Base-by-base conservation (phyloP, 352 stramenopile species). In the Globisporangium uncinulatum region DNA sequence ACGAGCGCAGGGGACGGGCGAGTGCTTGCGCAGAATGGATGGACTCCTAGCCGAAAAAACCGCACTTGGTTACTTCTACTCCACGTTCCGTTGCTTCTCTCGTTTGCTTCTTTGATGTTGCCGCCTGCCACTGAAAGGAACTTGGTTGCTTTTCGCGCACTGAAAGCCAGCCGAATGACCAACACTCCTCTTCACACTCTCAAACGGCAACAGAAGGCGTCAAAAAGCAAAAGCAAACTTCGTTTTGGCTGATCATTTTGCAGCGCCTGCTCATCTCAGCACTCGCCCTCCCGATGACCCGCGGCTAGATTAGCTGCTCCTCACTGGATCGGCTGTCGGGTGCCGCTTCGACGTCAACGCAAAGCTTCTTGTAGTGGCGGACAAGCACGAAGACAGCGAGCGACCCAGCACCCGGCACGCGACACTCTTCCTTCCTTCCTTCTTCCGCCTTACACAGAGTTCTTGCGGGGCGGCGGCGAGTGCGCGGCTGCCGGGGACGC, bases 381-480 rank as follows among this genome's bases (percentile, higher is more conserved):
- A 6, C 13, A 21, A 17, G 15, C 41, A 19, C 15, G 41, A 14
- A 46, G n/a, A 9, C 41, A n/a, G 41, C 17, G 20, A 49, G 39
- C 29, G 14, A 15, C 21, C 51, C 24, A 7, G n/a, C 41, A 44
- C 34, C 48, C 41, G n/a, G 4, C 6, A 10, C 14, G 13, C 4
- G 15, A 53, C 31, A n/a, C 48, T 43, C 14, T 13, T 56, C 20
- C 20, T 21, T 39, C 20, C 52, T 29, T 29, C 24, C 24, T 29
- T 29, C 24, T 29, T 29, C 54, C 11, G 19, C 43, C 67, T 83
- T 86, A 90, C 55, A 83, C 75, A 46, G 77, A 86, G 62, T 92
- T 79, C 77, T 89, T 89, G 63, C 75, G 71, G 19, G 73, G 73
- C 45, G 69, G 58, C 14, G 82, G 78, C 61, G 82, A 88, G 57